Base-by-base conservation (phyloP, 164 flowering plant genomes). In the Tetrastigma voinierianum region DNA sequence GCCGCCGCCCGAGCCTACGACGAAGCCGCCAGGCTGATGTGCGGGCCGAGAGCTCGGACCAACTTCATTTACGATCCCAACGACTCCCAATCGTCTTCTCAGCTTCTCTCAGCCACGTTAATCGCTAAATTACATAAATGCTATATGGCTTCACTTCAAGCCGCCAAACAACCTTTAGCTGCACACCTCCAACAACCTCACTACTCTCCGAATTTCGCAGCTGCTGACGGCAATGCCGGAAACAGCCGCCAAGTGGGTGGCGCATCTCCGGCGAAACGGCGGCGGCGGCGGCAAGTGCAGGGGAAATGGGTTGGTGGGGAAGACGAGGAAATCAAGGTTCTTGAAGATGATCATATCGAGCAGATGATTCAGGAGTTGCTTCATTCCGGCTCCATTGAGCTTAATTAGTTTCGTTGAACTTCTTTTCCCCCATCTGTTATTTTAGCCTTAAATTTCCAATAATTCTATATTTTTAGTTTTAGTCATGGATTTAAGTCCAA, bases 1-100 rank as follows among this genome's bases (percentile, higher is more conserved):
- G 86, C 75, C 48, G 86, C 86, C 10, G 86, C 86, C 12, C 24
- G 76, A 49, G 86, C 83, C 1, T 82, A 82, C 46, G 86, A 82
- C 46, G 83, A 80, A 61, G 86, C 86, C 3, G 81, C 86, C 1
- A 71, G 82, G 71, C 72, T 82, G 13, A 80, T 82, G 80, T 82
- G 82, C 18, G 83, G 86, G 23, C 66, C 78, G 46, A 72, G 80
- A 64, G 82, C 83, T 3, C 72, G 80, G 0, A 82, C 82, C 40
- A 82, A 82, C 59, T 78, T 82, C 48, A 62, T 68, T 0, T 74
- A 67, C 77, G 60, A 76, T 53, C 71, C 74, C 9, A 77, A 70
- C 40, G 77, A 67, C 55, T 45, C 76, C 0, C 71, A 68, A 10
- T 57, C 81, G 1, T 60, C 73, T 8, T 66, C 78, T 12, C 66